Evolutionary conservation across 169 alveolate species (phyloP).

Genomic region (Cryptosporidium baileyi): DNA sequence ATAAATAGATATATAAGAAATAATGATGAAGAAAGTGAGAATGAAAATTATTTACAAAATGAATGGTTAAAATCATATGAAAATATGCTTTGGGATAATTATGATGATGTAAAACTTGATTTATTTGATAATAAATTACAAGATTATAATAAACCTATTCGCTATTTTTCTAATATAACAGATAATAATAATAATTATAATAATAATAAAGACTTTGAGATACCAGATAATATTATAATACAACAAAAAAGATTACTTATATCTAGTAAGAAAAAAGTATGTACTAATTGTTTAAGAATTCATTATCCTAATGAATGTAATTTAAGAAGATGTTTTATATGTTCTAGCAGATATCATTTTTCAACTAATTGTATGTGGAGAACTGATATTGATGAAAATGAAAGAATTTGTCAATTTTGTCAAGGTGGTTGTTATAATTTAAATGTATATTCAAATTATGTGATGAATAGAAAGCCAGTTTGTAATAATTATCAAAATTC

Average conservation of each 20-base stretch:
- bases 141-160: background rate
- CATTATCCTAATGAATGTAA: background rate
- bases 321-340: slow-evolving; percentile 1
- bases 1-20: background rate
- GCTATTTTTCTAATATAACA: background rate
- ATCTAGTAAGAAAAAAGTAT: background rate
- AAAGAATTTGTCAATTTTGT: background rate
- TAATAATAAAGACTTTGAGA: background rate
- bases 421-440: slow-evolving; percentile 3
- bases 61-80: slow-evolving; percentile 3
- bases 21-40: background rate
- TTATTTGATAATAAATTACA: background rate
- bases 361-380: slow-evolving; percentile 20
- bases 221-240: background rate
- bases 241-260: background rate
- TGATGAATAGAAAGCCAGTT: background rate
- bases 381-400: background rate
- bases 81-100: slow-evolving; percentile 31
- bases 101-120: slow-evolving; percentile 20
- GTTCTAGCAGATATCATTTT: slow-evolving; percentile 29
- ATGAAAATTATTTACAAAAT: background rate
- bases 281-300: background rate
- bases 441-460: background rate
- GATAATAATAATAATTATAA: background rate
- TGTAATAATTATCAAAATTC: background rate